Base-by-base conservation (phyloP, 192 early-diverging fungal species). In the Linnemannia hyalina region DNA sequence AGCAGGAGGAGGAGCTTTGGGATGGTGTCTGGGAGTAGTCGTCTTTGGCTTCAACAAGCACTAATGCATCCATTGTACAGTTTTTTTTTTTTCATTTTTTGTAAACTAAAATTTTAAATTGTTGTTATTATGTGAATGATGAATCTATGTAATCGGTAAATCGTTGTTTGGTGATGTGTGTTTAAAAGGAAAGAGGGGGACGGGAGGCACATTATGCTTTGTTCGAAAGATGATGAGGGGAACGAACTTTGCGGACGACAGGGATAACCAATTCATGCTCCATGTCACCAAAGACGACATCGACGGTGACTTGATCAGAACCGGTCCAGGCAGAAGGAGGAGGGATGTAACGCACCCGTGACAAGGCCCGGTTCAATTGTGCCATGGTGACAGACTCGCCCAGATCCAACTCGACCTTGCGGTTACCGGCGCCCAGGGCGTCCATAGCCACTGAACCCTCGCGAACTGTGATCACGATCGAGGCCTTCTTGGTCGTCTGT, bases 1-100 rank as follows among this genome's bases (percentile, higher is more conserved):
- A 85, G 23, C 76, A 80, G 41, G 83, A 81, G 29, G 76, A 81
- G n/a, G 84, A 80, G 29, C 63, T 86, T 1, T 86, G 84, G 84
- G 44, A 35, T 18, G 84, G 70, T 13, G 84, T 86, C 29, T 86
- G 84, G 84, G 84, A 81, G 20, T 83, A 70, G 46, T 29, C 4
- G 20, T 26, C 40, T 20, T 6, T 10, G 8, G 22, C 5, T 3
- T 3, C 26, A 42, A 42, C 70, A 71, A 38, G 26, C 3, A 41
- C 18, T 0, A 23, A 22, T 11, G 18, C 20, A 11, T 29, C 9
- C 36, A 71, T 23, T 36, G 9, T 42, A 42, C 29, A 41, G 9
- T 35, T 4, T 35, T 75, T 20, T 20, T 54, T 49, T 74, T 4
- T 35, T 75, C 4, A 4, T 54, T 49, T 74, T 74, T 74, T 74